Base-by-base conservation (phyloP, 345 rosid species). In the Hirschfeldia incana region DNA sequence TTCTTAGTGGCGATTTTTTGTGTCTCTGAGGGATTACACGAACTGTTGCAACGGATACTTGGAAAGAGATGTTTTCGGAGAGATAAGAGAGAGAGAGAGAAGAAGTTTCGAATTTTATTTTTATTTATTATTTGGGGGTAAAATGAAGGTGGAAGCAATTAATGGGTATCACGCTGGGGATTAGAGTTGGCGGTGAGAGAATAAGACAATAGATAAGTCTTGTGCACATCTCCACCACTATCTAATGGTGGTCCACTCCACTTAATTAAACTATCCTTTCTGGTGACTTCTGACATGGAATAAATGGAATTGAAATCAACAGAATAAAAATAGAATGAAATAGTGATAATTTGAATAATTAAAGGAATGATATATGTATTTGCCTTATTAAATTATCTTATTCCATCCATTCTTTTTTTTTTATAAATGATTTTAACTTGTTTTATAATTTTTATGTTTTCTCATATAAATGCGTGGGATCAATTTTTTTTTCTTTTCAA, bases 1-100 rank as follows among this genome's bases (percentile, higher is more conserved):
- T 29, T 12, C 53, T 46, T 4, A 44, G 51, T 44, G 15, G 51
- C n/a, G 51, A 44, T 12, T 51, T 13, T 46, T 46, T 42, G 4
- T 11, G 26, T 16, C 17, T 51, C 58, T 37, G n/a, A 49, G 78
- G 78, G 21, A 21, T 67, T 5, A 49, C 17, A 15, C 57, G 17
- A 49, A 49, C 57, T 49, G 57, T 49, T 80, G 65, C 12, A 81
- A 81, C 83, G 83, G 83, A 81, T 65, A 81, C 80, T 71, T 71
- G 33, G 83, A 80, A 64, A 80, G 76, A 80, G 72, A 70, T 70
- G 72, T 39, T 67, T 60, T 4, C 3, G 15, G 53, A 42, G 27
- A 70, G 36, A 67, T 29, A 44, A 26, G 32, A 65, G 10, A 36
- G 57, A 32, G 28, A 70, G 36, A 49, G 55, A 46, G 55, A 28